Evolutionary conservation across 1,284 basidiomycete genomes (phyloP).

Genomic region (Apiotrichum porosum): DNA sequence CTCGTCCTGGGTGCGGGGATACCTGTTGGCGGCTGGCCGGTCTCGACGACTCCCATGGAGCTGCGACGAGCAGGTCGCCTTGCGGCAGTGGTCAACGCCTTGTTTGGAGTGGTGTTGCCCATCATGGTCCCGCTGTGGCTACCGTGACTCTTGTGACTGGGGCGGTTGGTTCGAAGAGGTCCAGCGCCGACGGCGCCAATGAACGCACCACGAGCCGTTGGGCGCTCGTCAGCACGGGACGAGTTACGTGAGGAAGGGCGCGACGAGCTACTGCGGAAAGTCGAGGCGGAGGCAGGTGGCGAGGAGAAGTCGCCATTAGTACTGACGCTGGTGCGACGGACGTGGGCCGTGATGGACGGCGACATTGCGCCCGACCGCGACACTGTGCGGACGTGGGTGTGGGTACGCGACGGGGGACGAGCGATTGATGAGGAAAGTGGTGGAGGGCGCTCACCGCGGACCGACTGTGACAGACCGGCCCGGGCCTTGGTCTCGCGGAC

Average conservation of each 20-base stretch:
- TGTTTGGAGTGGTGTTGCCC: neutral
- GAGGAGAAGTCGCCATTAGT: neutral
- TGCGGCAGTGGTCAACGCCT: too few species aligned
- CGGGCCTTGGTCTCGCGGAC: conserved; percentile 10
- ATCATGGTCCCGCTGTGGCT: neutral
- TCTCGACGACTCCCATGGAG: conserved; percentile 12
- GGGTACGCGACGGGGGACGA: conserved; percentile 1
- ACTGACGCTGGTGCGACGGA: neutral
- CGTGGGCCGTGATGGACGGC: conserved; percentile 4
- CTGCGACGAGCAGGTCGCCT: conserved; percentile 7
- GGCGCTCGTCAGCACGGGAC: neutral
- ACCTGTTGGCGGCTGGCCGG: conserved; percentile 20
- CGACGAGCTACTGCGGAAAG: conserved; percentile 1
- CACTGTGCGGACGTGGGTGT: conserved; percentile 1
- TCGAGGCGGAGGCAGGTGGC: neutral
- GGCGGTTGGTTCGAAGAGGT: neutral
- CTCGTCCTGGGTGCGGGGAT: conserved; percentile 30
- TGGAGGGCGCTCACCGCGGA: too few species aligned
- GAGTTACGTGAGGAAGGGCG: conserved; percentile 11
- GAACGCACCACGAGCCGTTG: too few species aligned
- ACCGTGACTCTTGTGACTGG: neutral
- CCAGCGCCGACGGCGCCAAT: neutral
- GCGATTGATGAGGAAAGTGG: neutral
- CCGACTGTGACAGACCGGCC: neutral
- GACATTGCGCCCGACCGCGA: conserved; percentile 4